Evolutionary conservation across 1,284 basidiomycete genomes (phyloP).

Genomic region (Termitomyces sp.): DNA sequence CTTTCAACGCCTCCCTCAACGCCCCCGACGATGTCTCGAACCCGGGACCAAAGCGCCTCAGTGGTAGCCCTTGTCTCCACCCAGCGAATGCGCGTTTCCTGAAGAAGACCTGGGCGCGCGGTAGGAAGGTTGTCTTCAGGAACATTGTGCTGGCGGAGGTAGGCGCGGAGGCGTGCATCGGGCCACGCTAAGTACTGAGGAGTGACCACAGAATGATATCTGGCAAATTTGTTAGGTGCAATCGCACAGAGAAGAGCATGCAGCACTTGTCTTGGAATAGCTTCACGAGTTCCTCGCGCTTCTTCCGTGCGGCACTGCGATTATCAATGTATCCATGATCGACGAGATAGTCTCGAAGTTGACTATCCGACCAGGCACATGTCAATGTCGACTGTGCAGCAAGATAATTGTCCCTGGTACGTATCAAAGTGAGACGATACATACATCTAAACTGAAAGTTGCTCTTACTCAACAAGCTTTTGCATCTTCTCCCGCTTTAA

Average conservation of each 20-base stretch:
- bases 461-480: slow-evolving; percentile 58
- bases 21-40: slow-evolving; percentile 57
- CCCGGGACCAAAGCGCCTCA: slow-evolving; percentile 51
- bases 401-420: slow-evolving; percentile 65
- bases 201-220: slow-evolving; percentile 37
- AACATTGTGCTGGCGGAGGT: slow-evolving; percentile 69
- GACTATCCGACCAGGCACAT: slow-evolving; percentile 74
- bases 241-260: background rate
- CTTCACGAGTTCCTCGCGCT: slow-evolving; percentile 68
- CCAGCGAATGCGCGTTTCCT: slow-evolving; percentile 77
- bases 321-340: slow-evolving; percentile 60
- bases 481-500: slow-evolving; percentile 72
- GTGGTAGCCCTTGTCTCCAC: slow-evolving; percentile 55
- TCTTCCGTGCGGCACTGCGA: slow-evolving; percentile 59
- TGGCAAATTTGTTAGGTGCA: slow-evolving; percentile 13
- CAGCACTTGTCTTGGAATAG: slow-evolving; percentile 63
- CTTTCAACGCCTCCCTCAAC: slow-evolving; percentile 69
- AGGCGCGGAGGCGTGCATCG: slow-evolving; percentile 82
- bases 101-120: slow-evolving; percentile 64
- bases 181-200: slow-evolving; percentile 82
- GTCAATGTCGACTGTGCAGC: slow-evolving; percentile 66
- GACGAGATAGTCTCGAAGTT: slow-evolving; percentile 74
- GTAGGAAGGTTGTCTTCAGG: slow-evolving; percentile 62
- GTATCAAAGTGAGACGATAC: background rate
- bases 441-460: rapidly evolving